A percentile compares a stretch with the other conserved stretches of the same genome.
phyloP scores from a whole-genome alignment of 2,329 filamentous ascomycete species.

The Tolypocladium nubicola region DNA sequence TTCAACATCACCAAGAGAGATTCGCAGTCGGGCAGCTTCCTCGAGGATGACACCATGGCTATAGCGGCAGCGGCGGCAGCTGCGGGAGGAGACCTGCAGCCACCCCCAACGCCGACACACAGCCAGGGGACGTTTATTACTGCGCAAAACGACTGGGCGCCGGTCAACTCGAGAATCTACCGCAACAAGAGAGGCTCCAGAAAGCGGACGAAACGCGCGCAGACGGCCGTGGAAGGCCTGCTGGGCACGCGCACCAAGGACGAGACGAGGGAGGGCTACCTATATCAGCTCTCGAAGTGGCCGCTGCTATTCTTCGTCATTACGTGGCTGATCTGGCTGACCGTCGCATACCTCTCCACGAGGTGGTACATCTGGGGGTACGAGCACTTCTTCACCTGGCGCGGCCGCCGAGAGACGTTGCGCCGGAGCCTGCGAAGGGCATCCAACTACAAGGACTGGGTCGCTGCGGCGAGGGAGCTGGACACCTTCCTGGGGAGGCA shows the following conservation, averaged over 20 bases:
- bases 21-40: conserved; percentile 18
- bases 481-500: conserved; percentile 75
- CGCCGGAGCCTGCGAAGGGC: conserved; percentile 61
- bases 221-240: conserved; percentile 27
- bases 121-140: conserved; percentile 56
- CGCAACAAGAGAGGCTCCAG: conserved; percentile 25
- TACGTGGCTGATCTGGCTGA: conserved; percentile 68
- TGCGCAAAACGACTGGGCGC: conserved; percentile 92
- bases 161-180: conserved; percentile 62
- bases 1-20: conserved; percentile 31
- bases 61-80: conserved; percentile 27
- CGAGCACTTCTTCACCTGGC: conserved; percentile 85
- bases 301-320: conserved; percentile 73
- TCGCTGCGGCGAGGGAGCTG: conserved; percentile 64
- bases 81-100: conserved; percentile 23
- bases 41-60: conserved; percentile 22
- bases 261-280: conserved; percentile 87
- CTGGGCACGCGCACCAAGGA: conserved; percentile 60
- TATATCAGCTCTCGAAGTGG: conserved; percentile 87
- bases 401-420: conserved; percentile 63
- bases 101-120: conserved; percentile 12
- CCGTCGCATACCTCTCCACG: conserved; percentile 64
- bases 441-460: conserved; percentile 74
- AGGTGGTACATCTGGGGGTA: conserved; percentile 86
- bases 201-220: conserved; percentile 22